Base-by-base conservation (phyloP, 306 rosid species). In the Lupinus albus region DNA sequence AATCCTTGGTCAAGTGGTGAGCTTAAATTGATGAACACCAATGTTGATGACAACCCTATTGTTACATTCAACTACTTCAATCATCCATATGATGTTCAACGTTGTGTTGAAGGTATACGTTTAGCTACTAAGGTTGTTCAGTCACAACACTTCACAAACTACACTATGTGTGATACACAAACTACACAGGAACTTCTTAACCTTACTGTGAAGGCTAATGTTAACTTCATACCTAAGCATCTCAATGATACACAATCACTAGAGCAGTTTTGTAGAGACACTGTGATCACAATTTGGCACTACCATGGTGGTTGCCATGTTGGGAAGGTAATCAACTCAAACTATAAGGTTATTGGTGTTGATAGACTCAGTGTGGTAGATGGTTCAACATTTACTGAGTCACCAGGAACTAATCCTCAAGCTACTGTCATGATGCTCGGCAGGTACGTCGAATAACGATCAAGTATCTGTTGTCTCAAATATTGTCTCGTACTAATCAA, bases 341-440 rank as follows among this genome's bases (percentile, higher is more conserved):
- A 85, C 21, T 16, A 75, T 76, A 85, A 80, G 77, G 90, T 87
- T 76, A 84, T 90, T 28, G 92, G 95, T 20, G 84, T 90, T 49
- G 74, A 78, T 9, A 73, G 83, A 71, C 87, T 90, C 33, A 80
- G 97, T 8, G 84, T 90, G 32, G 78, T 81, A 3, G 97, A 90
- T 82, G 95, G 95, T 57, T 90, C 96, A 1, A 82, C 85, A 3
- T 90, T 75, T 61, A 35, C 70, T 4, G 87, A 82, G 70, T 90
- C 97, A 11, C 97, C 97, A 2, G 97, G 97, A 57, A 84, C 95
- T 51, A 90, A 90, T 47, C 97, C 97, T 79, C 97, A 90, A 63
- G 95, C 77, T 71, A 87, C 95, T 12, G 92, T 90, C 48, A 38
- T 90, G 91, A 87, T 90, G 97, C 85, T 90, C 89, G 97, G 97